Base-by-base conservation (phyloP, 2,329 filamentous ascomycete species). In the Pseudocercospora macadamiae region DNA sequence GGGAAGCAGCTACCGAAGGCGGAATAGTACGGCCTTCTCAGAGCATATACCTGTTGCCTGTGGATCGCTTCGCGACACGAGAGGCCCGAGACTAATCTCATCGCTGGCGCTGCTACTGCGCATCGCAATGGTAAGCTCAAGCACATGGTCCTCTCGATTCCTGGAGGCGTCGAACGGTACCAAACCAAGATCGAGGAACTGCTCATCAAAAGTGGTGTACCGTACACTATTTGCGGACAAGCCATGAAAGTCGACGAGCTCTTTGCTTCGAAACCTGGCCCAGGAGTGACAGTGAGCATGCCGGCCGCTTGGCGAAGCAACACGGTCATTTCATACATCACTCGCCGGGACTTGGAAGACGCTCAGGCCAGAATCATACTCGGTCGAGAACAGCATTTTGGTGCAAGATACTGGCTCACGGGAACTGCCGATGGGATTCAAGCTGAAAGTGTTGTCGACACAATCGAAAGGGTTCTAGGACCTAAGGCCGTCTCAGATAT, bases 301-400 rank as follows among this genome's bases (percentile, higher is more conserved):
- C 19, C 42, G 7, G 6, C 26, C 8, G 47, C 26, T 30, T 49
- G n/a, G 16, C n/a, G 47, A 49, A 49, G 47, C 26, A 30, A n/a
- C n/a, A 49, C 42, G 19, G 23, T 14, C 19, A 18, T 32, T 16
- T 49, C 47, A 4, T 49, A 21, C 26, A n/a, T 49, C 14, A 30
- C 47, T n/a, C 30, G 47, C 16, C 47, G 25, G 14, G 47, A 49
- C n/a, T 16, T 49, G 9, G 3, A 23, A 28, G 8, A 47, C 25
- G 47, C 47, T 30, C 32, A 49, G 3, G 26, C 26, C 26, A 49
- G 12, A 19, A 49, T 49, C n/a, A 5, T 49, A 14, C 9, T 21
- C 32, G 47, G 47, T 14, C 47, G 47, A 49, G 47, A 49, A 34
- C 47, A 34, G 16, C 47, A 49, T 21, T 32, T 18, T 19, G 14